Percentiles rank a stretch among this genome's conserved stretches.
Conservation (phyloP, 495 filamentous ascomycete species). For the Neurospora sp. region DNA sequence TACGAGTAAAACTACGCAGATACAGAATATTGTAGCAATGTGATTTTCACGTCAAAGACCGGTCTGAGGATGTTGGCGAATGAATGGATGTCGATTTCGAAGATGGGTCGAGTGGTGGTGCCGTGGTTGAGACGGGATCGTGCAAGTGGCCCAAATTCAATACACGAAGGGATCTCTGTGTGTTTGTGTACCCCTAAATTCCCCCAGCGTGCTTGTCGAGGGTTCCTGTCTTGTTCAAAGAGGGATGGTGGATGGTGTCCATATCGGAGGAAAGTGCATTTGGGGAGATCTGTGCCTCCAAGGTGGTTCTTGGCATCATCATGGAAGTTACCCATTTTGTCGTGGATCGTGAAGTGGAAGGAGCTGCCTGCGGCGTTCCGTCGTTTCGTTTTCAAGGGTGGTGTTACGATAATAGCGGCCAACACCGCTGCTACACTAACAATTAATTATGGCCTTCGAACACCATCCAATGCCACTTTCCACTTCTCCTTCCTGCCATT, state of each 20-base stretch:
- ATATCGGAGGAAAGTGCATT: neutral
- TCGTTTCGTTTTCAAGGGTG: neutral
- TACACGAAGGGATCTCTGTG: neutral
- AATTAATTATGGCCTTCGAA: neutral
- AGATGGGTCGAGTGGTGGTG: neutral
- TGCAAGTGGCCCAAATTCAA: neutral
- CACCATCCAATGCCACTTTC: neutral
- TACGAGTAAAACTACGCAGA: neutral
- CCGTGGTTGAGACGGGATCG: neutral
- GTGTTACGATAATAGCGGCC: neutral
- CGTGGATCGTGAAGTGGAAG: neutral
- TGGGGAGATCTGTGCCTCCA: neutral
- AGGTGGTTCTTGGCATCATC: neutral
- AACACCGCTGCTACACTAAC: neutral
- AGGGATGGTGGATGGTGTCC: neutral
- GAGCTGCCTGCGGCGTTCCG: neutral
- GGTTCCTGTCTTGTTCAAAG: neutral
- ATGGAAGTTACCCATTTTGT: neutral
- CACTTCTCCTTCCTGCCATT: neutral
- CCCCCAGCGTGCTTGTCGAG: neutral
- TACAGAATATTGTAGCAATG: neutral
- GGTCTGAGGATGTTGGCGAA: neutral
- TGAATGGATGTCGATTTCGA: neutral
- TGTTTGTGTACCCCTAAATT: neutral
- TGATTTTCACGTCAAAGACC: neutral